Base-by-base conservation (phyloP, 768 basidiomycete genomes). In the Termitomyces sp. region DNA sequence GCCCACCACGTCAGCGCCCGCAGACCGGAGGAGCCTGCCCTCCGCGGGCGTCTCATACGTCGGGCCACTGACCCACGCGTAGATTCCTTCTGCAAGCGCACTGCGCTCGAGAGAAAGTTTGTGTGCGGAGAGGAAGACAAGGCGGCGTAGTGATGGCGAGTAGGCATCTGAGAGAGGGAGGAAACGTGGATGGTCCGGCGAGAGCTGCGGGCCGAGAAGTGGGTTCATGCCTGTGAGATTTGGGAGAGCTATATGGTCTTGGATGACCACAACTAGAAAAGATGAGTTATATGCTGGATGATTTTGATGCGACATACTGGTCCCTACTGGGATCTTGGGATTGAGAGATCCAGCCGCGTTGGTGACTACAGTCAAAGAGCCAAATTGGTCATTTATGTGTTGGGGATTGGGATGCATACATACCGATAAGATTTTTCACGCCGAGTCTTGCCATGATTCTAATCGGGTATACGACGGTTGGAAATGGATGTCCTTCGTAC, bases 21-120 rank as follows among this genome's bases (percentile, higher is more conserved):
- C 85, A 8, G 74, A 72, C 16, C 88, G 75, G 43, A 95, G 74
- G 73, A 94, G 86, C 50, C 86, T 77, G 35, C 92, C 93, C 65
- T 96, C 93, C 0, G 91, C 93, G 2, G 89, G 85, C 0, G 90
- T 91, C 73, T 95, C 93, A 68, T 95, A 95, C 8, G 91, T 90
- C 14, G 94, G 93, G 0, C 94, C 93, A 33, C 85, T 82, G 49
- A 95, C 93, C 90, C 91, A 95, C 1, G 92, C 92, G 64, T 95
- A 95, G 2, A 82, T 84, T 0, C 94, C 93, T 69, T 95, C 93
- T 2, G 82, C 83, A 13, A 95, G 75, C 3, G 86, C 85, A 30
- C 76, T 74, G 3, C 74, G 71, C 4, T 73, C 71, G 7, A 93
- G 70, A 1, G 75, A 70, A 38, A 95, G 81, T 26, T 81, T 69